These are phyloP conservation scores for Pisolithus microcarpus DNA, from an alignment of 768 basidiomycete genomes.

Conservation along the genomic window DNA sequence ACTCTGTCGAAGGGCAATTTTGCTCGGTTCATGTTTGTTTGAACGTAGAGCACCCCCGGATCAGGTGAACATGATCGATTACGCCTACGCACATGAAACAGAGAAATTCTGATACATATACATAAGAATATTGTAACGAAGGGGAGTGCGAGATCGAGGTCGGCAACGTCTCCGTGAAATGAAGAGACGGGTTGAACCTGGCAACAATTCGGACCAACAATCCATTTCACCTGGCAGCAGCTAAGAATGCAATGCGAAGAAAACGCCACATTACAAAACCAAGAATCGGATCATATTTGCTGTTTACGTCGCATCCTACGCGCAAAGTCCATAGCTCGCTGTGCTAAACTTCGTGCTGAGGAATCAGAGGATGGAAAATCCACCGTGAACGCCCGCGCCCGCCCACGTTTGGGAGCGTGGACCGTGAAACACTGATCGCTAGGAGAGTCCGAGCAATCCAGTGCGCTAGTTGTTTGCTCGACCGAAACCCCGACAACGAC, in stretches of 20 bases:
- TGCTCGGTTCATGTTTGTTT: not conserved
- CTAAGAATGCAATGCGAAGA: constrained; percentile 1
- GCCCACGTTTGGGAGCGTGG: constrained; percentile 20
- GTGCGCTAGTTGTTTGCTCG: constrained; percentile 33
- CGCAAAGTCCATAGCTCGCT: constrained; percentile 36
- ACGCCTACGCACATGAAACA: constrained; percentile 17
- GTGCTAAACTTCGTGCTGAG: constrained; percentile 22
- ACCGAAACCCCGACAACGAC: constrained; percentile 44
- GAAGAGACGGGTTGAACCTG: constrained; percentile 16
- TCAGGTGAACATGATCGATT: constrained; percentile 12
- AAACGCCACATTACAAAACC: constrained; percentile 11
- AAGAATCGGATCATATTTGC: constrained; percentile 12
- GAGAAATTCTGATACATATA: too few species aligned
- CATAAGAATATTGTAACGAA: constrained; percentile 12
- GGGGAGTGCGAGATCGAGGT: not conserved
- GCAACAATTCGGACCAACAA: constrained; percentile 16
- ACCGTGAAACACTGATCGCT: constrained; percentile 10
- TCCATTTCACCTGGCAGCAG: not conserved
- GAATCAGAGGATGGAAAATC: constrained; percentile 21
- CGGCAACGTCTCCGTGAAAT: constrained; percentile 10
- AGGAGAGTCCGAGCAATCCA: constrained; percentile 6
- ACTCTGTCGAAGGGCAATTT: not conserved
- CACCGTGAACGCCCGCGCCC: constrained; percentile 30
- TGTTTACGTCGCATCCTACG: constrained; percentile 38
- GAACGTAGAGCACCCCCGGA: too few species aligned